Evolutionary conservation across 345 rosid genomes (phyloP).

Genomic region (Boechera divaricarpa): DNA sequence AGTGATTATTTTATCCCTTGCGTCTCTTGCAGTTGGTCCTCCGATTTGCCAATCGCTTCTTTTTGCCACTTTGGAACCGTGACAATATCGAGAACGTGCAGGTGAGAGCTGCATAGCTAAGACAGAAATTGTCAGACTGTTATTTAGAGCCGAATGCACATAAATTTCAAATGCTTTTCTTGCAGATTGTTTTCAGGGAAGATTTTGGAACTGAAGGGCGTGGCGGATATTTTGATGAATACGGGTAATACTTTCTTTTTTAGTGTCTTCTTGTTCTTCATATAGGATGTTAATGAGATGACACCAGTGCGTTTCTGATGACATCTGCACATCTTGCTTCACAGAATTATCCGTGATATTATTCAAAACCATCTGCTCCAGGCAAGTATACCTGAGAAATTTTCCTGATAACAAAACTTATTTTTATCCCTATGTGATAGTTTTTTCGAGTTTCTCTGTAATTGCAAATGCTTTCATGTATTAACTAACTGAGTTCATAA

Average conservation of each 20-base stretch:
- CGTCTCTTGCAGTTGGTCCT: conserved; percentile 59
- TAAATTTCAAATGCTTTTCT: conserved; percentile 4
- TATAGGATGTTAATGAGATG: conserved; percentile 7
- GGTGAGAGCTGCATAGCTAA: conserved; percentile 51
- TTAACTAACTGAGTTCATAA: conserved; percentile 22
- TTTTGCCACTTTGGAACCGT: conserved; percentile 97
- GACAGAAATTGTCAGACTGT: not conserved
- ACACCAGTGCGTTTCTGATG: conserved; percentile 12
- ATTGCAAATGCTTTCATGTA: conserved; percentile 4
- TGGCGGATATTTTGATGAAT: conserved; percentile 98
- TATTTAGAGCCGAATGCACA: conserved; percentile 2
- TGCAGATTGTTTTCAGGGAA: conserved; percentile 94
- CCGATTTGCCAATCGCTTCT: conserved; percentile 95
- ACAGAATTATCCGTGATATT: conserved; percentile 93
- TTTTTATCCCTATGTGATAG: not conserved
- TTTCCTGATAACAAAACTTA: not conserved
- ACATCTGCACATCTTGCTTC: conserved; percentile 1
- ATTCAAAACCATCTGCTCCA: conserved; percentile 96
- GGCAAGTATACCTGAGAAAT: conserved; percentile 51
- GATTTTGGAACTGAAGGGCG: conserved; percentile 99
- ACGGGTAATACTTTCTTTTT: conserved; percentile 59
- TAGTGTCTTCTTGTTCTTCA: not conserved
- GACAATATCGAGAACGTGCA: conserved; percentile 96
- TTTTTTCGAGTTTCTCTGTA: conserved; percentile 15
- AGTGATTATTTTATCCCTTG: not conserved